These are phyloP conservation scores for Elongisporangium anandrum DNA, from an alignment of 352 stramenopile genomes.

Conservation along the genomic window DNA sequence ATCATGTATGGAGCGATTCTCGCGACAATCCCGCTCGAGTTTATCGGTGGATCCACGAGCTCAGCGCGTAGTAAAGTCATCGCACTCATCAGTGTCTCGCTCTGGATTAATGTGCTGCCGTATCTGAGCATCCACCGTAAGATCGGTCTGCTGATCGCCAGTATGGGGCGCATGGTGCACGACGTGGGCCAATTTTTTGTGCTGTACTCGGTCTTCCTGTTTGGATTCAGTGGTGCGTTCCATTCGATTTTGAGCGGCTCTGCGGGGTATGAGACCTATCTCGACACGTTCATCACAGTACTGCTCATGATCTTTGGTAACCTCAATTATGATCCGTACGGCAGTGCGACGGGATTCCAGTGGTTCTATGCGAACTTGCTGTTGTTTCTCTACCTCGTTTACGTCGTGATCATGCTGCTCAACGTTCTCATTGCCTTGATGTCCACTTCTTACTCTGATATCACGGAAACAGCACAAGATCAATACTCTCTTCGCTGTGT, in stretches of 20 bases:
- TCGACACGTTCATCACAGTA: slow-evolving; percentile 60
- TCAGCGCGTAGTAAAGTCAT: slow-evolving; percentile 39
- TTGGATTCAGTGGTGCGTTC: slow-evolving; percentile 68
- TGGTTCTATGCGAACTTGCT: slow-evolving; percentile 47
- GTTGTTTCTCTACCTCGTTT: slow-evolving; percentile 45
- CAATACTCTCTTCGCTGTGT: slow-evolving; percentile 48
- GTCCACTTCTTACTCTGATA: slow-evolving; percentile 47
- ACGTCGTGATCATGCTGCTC: slow-evolving; percentile 52
- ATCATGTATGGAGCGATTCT: slow-evolving; percentile 39
- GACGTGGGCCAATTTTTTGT: slow-evolving; percentile 66
- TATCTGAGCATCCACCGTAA: slow-evolving; percentile 56
- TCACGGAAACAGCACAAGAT: slow-evolving; percentile 50
- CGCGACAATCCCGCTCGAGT: slow-evolving; percentile 46
- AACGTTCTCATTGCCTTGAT: slow-evolving; percentile 76
- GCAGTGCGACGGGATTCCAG: slow-evolving; percentile 22
- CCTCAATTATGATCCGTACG: slow-evolving; percentile 43
- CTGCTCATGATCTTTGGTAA: slow-evolving; percentile 73
- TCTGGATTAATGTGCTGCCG: slow-evolving; percentile 71
- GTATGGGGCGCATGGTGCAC: slow-evolving; percentile 71
- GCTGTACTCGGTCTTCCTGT: slow-evolving; percentile 67
- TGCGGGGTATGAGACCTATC: slow-evolving; percentile 50
- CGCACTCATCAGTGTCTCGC: slow-evolving; percentile 48
- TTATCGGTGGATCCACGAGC: slow-evolving; percentile 18
- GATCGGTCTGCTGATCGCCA: slow-evolving; percentile 61
- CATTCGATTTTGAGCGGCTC: slow-evolving; percentile 54